Percentiles rank a stretch among this genome's conserved stretches.
phyloP scores from a whole-genome alignment of 345 rosid species.

The Hibiscus mutabilis region DNA sequence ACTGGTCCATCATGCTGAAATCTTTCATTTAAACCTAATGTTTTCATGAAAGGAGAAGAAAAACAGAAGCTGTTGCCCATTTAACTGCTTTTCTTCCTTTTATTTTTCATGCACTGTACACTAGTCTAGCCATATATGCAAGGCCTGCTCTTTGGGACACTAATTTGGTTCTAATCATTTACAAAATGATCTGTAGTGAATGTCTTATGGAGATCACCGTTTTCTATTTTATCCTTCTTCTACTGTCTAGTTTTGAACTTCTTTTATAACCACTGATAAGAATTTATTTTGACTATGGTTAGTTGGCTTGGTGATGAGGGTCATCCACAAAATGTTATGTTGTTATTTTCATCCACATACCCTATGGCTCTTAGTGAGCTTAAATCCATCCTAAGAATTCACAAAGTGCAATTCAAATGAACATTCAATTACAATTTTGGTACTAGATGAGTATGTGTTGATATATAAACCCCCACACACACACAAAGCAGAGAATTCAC shows the following conservation, averaged over 20 bases:
- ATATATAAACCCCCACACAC: neutral
- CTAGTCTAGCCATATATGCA: conserved; percentile 3
- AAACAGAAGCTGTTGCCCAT: neutral
- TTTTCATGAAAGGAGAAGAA: too few relatives aligned
- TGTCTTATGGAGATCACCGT: neutral
- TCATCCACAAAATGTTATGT: neutral
- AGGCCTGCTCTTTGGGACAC: neutral
- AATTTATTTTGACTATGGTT: neutral
- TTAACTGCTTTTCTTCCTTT: neutral
- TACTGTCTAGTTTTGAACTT: conserved; percentile 1
- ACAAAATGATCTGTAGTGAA: neutral
- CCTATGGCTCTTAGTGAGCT: too few relatives aligned
- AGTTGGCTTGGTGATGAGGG: neutral
- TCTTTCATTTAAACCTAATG: too few relatives aligned
- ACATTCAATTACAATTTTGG: neutral
- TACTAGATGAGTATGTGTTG: neutral
- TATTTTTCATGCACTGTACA: neutral
- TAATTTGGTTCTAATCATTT: neutral
- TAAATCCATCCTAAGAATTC: neutral
- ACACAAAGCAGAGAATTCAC: neutral
- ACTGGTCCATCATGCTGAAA: conserved; percentile 29
- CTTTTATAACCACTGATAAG: neutral
- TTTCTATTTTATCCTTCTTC: neutral
- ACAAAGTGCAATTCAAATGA: neutral
- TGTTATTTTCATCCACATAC: neutral